A percentile compares a stretch with the other conserved stretches of the same genome.
Conservation (phyloP, 2,329 filamentous ascomycete species). For the Monosporascus ibericus region DNA sequence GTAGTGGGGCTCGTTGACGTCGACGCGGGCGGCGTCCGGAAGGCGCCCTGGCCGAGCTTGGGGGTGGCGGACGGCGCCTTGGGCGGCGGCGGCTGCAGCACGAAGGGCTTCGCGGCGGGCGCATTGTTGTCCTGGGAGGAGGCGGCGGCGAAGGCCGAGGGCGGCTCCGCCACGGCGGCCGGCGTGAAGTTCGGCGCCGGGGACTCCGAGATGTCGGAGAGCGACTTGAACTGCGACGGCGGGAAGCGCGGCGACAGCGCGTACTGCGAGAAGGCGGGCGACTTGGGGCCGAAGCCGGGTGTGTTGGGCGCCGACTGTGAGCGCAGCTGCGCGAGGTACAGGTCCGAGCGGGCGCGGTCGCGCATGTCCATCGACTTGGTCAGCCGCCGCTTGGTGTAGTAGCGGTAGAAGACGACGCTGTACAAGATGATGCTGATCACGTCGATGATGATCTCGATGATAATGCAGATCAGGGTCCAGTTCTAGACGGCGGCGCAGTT, state of each 20-base stretch:
- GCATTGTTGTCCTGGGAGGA: conserved; percentile 3
- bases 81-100: conserved; percentile 76
- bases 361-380: conserved; percentile 95
- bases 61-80: conserved; percentile 75
- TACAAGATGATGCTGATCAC: conserved; percentile 89
- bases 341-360: conserved; percentile 87
- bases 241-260: conserved; percentile 58
- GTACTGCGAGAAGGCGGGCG: conserved; percentile 47
- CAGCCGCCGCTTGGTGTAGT: conserved; percentile 92
- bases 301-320: conserved; percentile 91
- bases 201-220: conserved; percentile 36
- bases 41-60: conserved; percentile 56
- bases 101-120: conserved; percentile 57
- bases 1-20: conserved; percentile 29
- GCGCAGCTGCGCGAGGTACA: conserved; percentile 84
- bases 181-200: conserved; percentile 44
- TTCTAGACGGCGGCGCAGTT: conserved; percentile 49
- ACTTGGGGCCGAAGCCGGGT: conserved; percentile 74
- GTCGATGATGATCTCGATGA: conserved; percentile 94
- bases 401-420: conserved; percentile 91
- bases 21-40: conserved; percentile 37
- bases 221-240: conserved; percentile 48
- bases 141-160: conserved; percentile 51
- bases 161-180: conserved; percentile 52
- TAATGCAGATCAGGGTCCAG: conserved; percentile 92